Conservation (phyloP, 1,139 yeast genomes). For the Sugiyamaella neomexicana region DNA sequence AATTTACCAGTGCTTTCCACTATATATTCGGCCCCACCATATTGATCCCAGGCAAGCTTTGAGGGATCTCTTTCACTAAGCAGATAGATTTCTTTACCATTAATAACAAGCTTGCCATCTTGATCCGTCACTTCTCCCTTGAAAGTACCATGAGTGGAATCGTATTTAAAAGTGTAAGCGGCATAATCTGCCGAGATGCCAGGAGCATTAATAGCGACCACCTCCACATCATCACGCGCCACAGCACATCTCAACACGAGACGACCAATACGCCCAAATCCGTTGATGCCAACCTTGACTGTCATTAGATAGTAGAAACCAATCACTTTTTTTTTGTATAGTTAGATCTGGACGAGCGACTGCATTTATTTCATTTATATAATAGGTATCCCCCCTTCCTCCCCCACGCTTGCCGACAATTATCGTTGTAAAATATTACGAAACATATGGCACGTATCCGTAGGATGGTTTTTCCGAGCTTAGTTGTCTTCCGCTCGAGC, state of each 20-base stretch:
- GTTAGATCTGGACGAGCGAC: no score
- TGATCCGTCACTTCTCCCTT: slow-evolving; percentile 62
- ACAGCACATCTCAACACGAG: slow-evolving; percentile 75
- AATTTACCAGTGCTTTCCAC: slow-evolving; percentile 88
- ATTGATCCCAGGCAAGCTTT: slow-evolving; percentile 71
- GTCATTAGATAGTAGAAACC: slow-evolving; percentile 38
- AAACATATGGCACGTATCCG: no score
- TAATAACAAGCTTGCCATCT: slow-evolving; percentile 58
- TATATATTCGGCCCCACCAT: slow-evolving; percentile 69
- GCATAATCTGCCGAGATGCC: slow-evolving; percentile 80
- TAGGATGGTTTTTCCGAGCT: no score
- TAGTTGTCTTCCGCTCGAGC: no score
- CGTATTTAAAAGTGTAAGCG: slow-evolving; percentile 84
- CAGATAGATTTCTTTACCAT: slow-evolving; percentile 65
- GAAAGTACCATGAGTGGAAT: slow-evolving; percentile 79
- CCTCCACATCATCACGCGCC: slow-evolving; percentile 62
- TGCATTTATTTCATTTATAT: no score
- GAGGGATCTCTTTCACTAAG: slow-evolving; percentile 79
- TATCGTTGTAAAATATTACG: no score
- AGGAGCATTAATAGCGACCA: slow-evolving; percentile 81
- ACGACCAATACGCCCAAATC: slow-evolving; percentile 87
- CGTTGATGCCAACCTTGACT: slow-evolving; percentile 70
- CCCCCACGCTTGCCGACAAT: no score
- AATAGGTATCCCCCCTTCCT: no score
- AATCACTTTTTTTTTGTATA: no score